Base-by-base conservation (phyloP, 2,329 filamentous ascomycete genomes). In the Sporothrix dimorphospora region DNA sequence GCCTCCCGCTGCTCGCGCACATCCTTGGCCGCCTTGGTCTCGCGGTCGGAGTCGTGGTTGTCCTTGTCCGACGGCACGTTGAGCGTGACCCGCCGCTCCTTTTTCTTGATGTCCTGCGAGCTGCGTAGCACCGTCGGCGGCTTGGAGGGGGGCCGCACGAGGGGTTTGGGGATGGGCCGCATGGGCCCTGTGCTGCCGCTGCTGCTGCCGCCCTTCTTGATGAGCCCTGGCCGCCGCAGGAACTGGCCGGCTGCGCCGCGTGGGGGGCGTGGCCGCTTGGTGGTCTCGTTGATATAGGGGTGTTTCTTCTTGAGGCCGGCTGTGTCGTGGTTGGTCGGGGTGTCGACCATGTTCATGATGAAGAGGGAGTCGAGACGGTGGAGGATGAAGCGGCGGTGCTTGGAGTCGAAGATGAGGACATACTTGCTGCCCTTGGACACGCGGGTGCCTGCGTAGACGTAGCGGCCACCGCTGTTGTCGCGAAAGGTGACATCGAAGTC, bases 291-390 rank as follows among this genome's bases (percentile, higher is more conserved):
- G 49, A 96, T 85, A 73, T 93, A 92, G 11, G 89, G 85, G 78
- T 93, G 90, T 77, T 91, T 86, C 67, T 89, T 86, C 65, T 88
- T 86, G 53, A 97, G 84, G 77, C 86, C 88, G 40, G 88, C 87
- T 70, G 86, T 81, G 75, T 93, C 88, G 70, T 85, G 83, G 77
- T 91, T 90, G 75, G 85, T 87, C 2, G 91, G 92, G 16, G 89
- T 89, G 71, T 87, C 89, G 69, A 88, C 89, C 70, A 97, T 82
- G 80, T 97, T 98, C 91, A 97, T 94, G 78, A 93, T 91, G 81
- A 97, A 92, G 51, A 90, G 90, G n/a, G 90, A 91, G 78, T 93
- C 89, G 71, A 98, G 84, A 69, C 89, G 90, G 82, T 98, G 94
- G 71, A 98, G 86, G 38, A 96, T 89, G 76, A 96, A 96, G 71